A percentile compares a stretch with the other conserved stretches of the same genome.
phyloP scores from a whole-genome alignment of 164 flowering plant species.

The Euptelea pleiosperma region DNA sequence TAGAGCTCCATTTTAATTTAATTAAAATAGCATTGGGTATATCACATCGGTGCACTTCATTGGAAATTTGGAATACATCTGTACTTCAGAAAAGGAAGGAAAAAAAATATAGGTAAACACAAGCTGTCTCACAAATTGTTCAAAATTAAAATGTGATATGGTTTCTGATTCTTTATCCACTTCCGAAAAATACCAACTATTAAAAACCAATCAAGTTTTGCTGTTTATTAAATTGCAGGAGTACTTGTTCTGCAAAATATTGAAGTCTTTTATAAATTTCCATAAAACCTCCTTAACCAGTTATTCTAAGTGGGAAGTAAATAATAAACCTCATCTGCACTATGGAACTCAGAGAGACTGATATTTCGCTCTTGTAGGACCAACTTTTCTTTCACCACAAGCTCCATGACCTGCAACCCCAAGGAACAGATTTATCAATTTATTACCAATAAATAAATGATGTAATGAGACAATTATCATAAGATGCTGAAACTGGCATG shows the following conservation, averaged over 20 bases:
- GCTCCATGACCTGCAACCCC: slow-evolving; percentile 84
- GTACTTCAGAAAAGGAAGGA: too few species aligned
- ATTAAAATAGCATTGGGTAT: too few species aligned
- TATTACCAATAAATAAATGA: slow-evolving; percentile 2
- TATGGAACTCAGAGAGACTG: slow-evolving; percentile 94
- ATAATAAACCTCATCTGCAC: slow-evolving; percentile 84
- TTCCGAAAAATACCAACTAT: too few species aligned
- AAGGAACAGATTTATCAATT: slow-evolving; percentile 7
- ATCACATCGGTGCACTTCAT: too few species aligned
- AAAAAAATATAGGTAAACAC: too few species aligned
- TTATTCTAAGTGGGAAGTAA: slow-evolving; percentile 1
- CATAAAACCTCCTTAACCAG: too few species aligned
- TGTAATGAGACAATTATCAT: too few species aligned
- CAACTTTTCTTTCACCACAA: slow-evolving; percentile 74
- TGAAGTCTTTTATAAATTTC: neutral
- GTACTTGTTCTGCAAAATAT: neutral
- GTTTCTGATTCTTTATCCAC: too few species aligned
- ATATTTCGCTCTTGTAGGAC: slow-evolving; percentile 73
- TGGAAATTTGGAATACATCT: too few species aligned
- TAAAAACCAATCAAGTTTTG: neutral
- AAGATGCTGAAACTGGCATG: too few species aligned
- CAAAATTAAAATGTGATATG: neutral
- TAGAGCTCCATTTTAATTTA: too few species aligned
- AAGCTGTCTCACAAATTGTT: neutral
- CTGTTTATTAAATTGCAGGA: neutral